phyloP scores from a whole-genome alignment of 1,284 basidiomycete genomes.

The Prillingera fragicola region DNA sequence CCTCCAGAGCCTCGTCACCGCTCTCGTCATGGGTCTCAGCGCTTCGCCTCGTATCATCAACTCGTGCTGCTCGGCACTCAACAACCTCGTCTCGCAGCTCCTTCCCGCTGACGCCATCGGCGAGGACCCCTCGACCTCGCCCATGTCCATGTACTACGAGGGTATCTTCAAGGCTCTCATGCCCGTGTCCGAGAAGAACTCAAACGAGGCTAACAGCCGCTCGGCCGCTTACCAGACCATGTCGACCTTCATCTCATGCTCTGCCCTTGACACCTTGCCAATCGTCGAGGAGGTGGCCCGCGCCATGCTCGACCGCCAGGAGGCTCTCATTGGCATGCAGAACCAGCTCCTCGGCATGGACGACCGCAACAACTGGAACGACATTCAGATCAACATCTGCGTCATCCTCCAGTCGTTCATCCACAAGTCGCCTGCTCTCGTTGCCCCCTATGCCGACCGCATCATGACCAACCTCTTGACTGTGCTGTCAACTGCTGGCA shows the following conservation, averaged over 20 bases:
- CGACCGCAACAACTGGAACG: conserved; percentile 98
- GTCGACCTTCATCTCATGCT: conserved; percentile 74
- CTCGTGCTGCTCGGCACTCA: conserved; percentile 94
- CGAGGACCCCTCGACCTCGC: conserved; percentile 53
- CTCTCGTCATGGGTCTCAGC: conserved; percentile 73
- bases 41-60: conserved; percentile 76
- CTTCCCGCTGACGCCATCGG: conserved; percentile 51
- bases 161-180: conserved; percentile 76
- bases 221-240: conserved; percentile 96
- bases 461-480: conserved; percentile 90
- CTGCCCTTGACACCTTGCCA: conserved; percentile 71
- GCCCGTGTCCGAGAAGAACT: conserved; percentile 70
- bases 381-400: conserved; percentile 93
- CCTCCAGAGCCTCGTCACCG: conserved; percentile 74
- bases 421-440: conserved; percentile 74
- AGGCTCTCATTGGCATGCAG: conserved; percentile 75
- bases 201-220: conserved; percentile 87
- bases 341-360: conserved; percentile 93
- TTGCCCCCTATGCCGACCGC: conserved; percentile 83
- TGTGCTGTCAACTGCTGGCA: conserved; percentile 78
- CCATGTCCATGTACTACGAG: conserved; percentile 85
- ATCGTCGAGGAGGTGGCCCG: conserved; percentile 79
- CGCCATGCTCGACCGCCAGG: conserved; percentile 80
- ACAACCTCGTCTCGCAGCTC: conserved; percentile 86
- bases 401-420: conserved; percentile 80